Conservation (phyloP, 495 filamentous ascomycete species). For the Aspergillus biplanus region DNA sequence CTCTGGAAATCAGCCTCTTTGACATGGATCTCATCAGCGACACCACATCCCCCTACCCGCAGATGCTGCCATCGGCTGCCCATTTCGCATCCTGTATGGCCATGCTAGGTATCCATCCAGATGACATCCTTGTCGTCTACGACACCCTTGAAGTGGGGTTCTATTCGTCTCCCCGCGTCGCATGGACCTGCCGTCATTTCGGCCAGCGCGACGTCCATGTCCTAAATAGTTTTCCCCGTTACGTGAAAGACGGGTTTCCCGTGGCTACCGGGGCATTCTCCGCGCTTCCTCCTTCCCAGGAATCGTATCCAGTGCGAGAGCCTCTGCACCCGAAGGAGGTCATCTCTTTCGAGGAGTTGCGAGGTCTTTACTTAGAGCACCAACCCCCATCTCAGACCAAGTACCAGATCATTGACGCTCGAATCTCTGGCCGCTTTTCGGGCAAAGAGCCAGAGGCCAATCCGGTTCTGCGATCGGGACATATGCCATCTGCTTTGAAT, state of each 20-base stretch:
- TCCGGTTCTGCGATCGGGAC: constrained; percentile 27
- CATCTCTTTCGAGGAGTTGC: constrained; percentile 31
- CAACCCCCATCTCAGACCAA: background rate
- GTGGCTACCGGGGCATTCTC: constrained; percentile 3
- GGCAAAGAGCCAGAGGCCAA: constrained; percentile 19
- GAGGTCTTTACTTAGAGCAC: background rate
- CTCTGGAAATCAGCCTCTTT: constrained; percentile 30
- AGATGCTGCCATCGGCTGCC: constrained; percentile 32
- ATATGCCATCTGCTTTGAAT: constrained; percentile 38
- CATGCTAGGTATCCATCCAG: constrained; percentile 26
- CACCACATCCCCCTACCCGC: constrained; percentile 30
- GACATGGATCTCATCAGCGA: constrained; percentile 35
- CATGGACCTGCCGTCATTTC: constrained; percentile 35
- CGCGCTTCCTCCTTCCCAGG: background rate
- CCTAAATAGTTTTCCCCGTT: constrained; percentile 38
- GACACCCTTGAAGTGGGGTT: constrained; percentile 34
- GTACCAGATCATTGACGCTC: constrained; percentile 30
- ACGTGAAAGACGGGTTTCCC: constrained; percentile 22
- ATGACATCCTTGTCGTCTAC: constrained; percentile 39
- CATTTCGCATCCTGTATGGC: constrained; percentile 30
- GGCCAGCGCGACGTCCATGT: constrained; percentile 35
- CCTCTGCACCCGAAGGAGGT: constrained; percentile 12
- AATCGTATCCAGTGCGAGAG: constrained; percentile 16
- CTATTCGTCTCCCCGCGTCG: constrained; percentile 37
- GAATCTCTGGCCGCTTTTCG: constrained; percentile 26